Evolutionary conservation across 176 grass and related monocot species (phyloP).

Genomic region (Aegilops tauschii): DNA sequence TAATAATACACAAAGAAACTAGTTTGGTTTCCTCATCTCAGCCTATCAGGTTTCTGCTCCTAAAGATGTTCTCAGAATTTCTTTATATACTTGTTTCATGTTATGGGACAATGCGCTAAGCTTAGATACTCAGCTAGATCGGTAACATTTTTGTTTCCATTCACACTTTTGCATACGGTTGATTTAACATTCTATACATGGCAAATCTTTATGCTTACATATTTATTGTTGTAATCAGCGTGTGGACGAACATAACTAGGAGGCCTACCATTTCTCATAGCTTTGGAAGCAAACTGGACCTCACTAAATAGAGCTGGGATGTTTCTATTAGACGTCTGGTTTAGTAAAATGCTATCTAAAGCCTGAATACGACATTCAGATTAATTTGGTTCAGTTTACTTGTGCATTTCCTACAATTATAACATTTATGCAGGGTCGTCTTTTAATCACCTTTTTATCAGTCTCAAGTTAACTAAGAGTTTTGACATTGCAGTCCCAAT

Average conservation of each 20-base stretch:
- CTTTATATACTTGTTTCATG: neutral
- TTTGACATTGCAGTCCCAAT: neutral
- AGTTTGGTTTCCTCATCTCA: neutral
- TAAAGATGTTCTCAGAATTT: neutral
- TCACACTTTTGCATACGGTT: neutral
- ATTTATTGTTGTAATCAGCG: neutral
- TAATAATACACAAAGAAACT: neutral
- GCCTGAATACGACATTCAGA: neutral
- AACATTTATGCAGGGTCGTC: neutral
- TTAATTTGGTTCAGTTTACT: neutral
- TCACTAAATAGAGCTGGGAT: neutral
- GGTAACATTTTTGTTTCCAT: neutral
- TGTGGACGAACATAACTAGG: neutral
- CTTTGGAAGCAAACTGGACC: neutral
- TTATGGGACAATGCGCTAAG: neutral
- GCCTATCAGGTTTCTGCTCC: neutral
- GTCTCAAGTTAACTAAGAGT: neutral
- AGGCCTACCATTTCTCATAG: neutral
- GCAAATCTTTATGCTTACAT: neutral
- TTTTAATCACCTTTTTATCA: neutral
- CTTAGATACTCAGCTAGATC: no score
- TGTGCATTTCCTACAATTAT: neutral
- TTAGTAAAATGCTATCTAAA: neutral
- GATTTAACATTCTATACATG: neutral
- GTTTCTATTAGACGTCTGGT: neutral